Base-by-base conservation (phyloP, 352 stramenopile species). In the Paralagenidium karlingii region DNA sequence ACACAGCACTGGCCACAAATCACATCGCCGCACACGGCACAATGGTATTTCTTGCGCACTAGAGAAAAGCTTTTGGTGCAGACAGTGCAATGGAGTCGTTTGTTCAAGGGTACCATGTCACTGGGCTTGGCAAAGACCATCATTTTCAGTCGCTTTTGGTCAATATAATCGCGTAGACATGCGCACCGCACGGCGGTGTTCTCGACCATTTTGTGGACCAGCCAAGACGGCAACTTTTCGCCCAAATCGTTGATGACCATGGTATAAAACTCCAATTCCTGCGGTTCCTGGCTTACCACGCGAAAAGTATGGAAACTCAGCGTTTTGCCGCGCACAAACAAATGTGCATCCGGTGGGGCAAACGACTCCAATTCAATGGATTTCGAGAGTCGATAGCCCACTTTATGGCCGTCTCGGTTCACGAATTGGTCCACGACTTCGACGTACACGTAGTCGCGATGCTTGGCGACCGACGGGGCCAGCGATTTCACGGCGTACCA, bases 1-100 rank as follows among this genome's bases (percentile, higher is more conserved):
- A 89, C 60, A 37, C 69, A 82, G 38, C 76, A 89, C 44, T 83
- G 69, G 38, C 60, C 81, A 48, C 76, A 89, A 30, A 89, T 80
- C 26, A 89, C 76, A 24, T 89, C 76, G 32, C 76, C 76, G 38
- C 76, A 89, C 21, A 59, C 76, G 11, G 60, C 68, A 42, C 76
- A 89, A 39, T 84, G 85, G 54, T 89, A 84, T 44, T 89, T 89
- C 48, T 89, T 89, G 18, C 76, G 62, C 30, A 89, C 69, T 18
- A 89, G 62, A 16, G 76, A 87, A 44, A 89, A 89, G 45, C 71
- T 83, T 20, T 76, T 74, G 2, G 76, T 89, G 44, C 76, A 89
- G 8, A 89, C 65, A 8, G 81, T 53, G 44, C 76, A 89, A 47
- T 68, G 85, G 19, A 84, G 58, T n/a, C 76, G 73, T 31, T 74